phyloP scores from a whole-genome alignment of 2,329 filamentous ascomycete genomes.

The Pyricularia sp. region DNA sequence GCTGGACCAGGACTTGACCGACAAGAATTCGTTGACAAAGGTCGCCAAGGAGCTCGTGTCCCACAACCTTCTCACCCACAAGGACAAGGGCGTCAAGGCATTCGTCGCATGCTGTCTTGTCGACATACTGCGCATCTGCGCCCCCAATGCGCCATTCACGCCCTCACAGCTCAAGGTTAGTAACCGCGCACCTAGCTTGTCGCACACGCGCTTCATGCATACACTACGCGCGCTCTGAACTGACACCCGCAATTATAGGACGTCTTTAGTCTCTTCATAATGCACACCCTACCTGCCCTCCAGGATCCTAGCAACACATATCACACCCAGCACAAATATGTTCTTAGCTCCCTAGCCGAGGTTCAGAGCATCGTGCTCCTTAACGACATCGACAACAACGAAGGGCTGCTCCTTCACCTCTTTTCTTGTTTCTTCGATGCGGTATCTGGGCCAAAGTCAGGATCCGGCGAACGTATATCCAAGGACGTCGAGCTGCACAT shows the following conservation, averaged over 20 bases:
- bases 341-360: slow-evolving; percentile 78
- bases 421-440: slow-evolving; percentile 92
- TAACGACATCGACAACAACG: slow-evolving; percentile 75
- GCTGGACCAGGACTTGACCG: slow-evolving; percentile 78
- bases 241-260: slow-evolving; percentile 46
- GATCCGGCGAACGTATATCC: slow-evolving; percentile 70
- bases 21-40: slow-evolving; percentile 72
- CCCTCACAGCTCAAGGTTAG: slow-evolving; percentile 77
- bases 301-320: slow-evolving; percentile 83
- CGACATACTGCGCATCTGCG: slow-evolving; percentile 85
- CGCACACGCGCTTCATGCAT: neutral
- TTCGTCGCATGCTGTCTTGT: slow-evolving; percentile 84
- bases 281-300: slow-evolving; percentile 72
- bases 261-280: slow-evolving; percentile 85
- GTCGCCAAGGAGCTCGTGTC: slow-evolving; percentile 80
- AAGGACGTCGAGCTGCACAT: slow-evolving; percentile 94
- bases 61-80: slow-evolving; percentile 76
- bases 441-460: slow-evolving; percentile 67
- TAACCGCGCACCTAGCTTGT: neutral
- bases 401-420: slow-evolving; percentile 68
- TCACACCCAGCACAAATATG: slow-evolving; percentile 86
- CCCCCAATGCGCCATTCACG: slow-evolving; percentile 91
- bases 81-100: slow-evolving; percentile 87
- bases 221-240: neutral
- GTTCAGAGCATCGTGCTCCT: slow-evolving; percentile 92